phyloP scores from a whole-genome alignment of 768 basidiomycete genomes.

The Wakefieldia striispora region DNA sequence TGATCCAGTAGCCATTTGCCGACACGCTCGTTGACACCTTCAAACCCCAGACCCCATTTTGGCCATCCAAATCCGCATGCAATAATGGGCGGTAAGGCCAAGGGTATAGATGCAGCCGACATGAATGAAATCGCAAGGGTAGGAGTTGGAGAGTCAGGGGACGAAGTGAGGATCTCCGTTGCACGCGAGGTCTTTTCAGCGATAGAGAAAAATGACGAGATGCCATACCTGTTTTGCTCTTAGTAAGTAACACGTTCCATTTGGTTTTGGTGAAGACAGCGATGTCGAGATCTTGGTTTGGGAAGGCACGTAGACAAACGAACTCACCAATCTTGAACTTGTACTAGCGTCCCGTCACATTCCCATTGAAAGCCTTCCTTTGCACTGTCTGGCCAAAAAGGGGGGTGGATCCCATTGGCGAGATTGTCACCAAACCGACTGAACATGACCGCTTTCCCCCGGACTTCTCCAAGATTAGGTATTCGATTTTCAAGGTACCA shows the following conservation, averaged over 20 bases:
- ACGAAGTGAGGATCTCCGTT: constrained; percentile 50
- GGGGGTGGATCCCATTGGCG: constrained; percentile 85
- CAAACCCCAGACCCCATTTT: constrained; percentile 68
- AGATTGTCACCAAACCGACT: constrained; percentile 71
- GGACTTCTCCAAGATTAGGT: constrained; percentile 77
- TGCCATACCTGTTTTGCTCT: constrained; percentile 59
- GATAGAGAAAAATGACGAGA: constrained; percentile 77
- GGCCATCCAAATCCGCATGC: constrained; percentile 88
- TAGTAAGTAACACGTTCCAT: constrained; percentile 5
- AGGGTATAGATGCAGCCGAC: constrained; percentile 78
- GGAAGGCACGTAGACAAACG: not conserved
- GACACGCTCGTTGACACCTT: constrained; percentile 80
- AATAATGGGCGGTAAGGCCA: constrained; percentile 73
- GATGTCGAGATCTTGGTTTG: not conserved
- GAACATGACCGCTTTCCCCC: constrained; percentile 83
- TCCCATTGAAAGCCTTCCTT: constrained; percentile 77
- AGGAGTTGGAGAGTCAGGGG: constrained; percentile 34
- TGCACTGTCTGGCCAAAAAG: constrained; percentile 78
- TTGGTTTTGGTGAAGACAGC: not conserved
- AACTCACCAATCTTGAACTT: constrained; percentile 81
- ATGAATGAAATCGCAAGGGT: constrained; percentile 74
- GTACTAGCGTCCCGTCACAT: constrained; percentile 64
- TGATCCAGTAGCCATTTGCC: constrained; percentile 66
- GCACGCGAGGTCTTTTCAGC: constrained; percentile 74
- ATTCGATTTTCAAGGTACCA: constrained; percentile 85